Base-by-base conservation (phyloP, 306 rosid genomes). In the Dryas alaskensis region DNA sequence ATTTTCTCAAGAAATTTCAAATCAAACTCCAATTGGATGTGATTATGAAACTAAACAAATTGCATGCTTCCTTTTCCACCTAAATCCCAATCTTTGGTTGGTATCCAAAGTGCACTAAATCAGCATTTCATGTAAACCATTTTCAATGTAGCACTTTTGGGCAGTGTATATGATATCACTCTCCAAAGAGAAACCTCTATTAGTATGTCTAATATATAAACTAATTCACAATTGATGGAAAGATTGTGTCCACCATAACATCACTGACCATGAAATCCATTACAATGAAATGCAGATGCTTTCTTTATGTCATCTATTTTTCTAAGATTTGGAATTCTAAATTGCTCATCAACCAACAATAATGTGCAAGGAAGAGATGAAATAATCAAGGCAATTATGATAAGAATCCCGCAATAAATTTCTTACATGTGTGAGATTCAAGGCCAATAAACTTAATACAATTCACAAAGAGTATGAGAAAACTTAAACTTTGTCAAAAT, bases 1-100 rank as follows among this genome's bases (percentile, higher is more conserved):
- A 43, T 42, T 73, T 75, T 74, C 73, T 73, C 78, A 64, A 69
- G 73, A 59, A 64, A 79, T 76, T 76, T 80, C 60, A 81, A 81
- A 31, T 31, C 37, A 80, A 67, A n/a, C 52, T 62, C 70, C 81
- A 51, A 48, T 65, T 78, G 82, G 54, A 63, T 60, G 37, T 68
- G 69, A 71, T 60, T 55, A 10, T 54, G 37, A 59, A 80, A 64
- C 37, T 31, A 40, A 31, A 46, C 14, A 52, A 19, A 52, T 52
- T 2, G 42, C 49, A 42, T 42, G 68, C 43, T 63, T 42, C 68
- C 68, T 6, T 16, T 42, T 63, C 68, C n/a, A 27, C n/a, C 25
- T 14, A 42, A 13, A 43, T 42, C 49, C 11, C 37, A 16, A 42
- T 16, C 17, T n/a, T 16, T 63, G 68, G 43, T 14, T 59, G 57